Conservation (phyloP, 2,329 filamentous ascomycete genomes). For the Colletotrichum sp. region DNA sequence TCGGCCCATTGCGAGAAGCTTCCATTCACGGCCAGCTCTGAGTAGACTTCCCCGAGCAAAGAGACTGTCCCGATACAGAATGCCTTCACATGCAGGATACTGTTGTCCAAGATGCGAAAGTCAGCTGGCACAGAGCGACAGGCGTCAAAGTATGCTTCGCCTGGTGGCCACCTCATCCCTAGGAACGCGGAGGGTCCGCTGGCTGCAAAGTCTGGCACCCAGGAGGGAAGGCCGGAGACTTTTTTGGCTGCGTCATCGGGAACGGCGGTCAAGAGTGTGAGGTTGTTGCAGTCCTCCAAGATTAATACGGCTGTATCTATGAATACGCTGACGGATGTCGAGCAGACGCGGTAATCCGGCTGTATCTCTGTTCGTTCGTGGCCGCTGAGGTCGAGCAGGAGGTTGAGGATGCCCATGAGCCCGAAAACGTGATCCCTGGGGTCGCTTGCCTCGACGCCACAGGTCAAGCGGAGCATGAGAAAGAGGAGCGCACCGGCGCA, state of each 20-base stretch:
- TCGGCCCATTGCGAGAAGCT: constrained; percentile 16
- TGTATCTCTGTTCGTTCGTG: not conserved
- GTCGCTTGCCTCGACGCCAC: constrained; percentile 21
- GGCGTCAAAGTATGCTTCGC: not conserved
- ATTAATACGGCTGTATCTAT: not conserved
- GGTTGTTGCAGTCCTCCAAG: constrained; percentile 15
- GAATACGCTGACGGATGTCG: not conserved
- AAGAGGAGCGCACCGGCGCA: constrained; percentile 15
- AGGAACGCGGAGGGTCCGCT: not conserved
- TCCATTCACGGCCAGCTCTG: constrained; percentile 3
- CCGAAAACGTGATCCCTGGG: constrained; percentile 21
- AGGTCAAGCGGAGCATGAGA: constrained; percentile 14
- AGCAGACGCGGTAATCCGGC: not conserved
- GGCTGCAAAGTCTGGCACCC: constrained; percentile 27
- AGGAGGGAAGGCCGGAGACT: constrained; percentile 11
- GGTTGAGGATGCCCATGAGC: constrained; percentile 20
- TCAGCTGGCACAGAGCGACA: not conserved
- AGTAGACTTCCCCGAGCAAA: not conserved
- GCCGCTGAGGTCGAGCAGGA: constrained; percentile 1
- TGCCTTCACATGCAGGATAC: not conserved
- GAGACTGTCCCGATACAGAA: not conserved
- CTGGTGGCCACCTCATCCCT: not conserved
- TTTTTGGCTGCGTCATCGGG: constrained; percentile 18
- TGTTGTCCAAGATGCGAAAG: not conserved
- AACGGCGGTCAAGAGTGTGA: constrained; percentile 25